Conservation (phyloP, 1,284 basidiomycete genomes). For the Takashimella tepidaria region DNA sequence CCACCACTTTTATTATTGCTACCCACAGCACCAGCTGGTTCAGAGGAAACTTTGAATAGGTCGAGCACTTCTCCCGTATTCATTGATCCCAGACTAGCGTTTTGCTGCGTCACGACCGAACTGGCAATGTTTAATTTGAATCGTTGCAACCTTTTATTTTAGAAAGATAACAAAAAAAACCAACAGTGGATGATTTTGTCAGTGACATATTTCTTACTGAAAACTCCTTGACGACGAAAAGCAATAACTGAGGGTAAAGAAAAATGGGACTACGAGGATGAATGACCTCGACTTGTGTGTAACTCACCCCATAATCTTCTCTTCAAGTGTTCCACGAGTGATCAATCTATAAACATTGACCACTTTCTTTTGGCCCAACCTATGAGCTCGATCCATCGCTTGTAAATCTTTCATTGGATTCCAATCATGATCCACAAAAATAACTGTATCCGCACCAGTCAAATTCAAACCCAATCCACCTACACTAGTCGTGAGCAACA, state of each 20-base stretch:
- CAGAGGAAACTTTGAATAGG: slow-evolving; percentile 76
- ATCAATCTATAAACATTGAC: slow-evolving; percentile 98
- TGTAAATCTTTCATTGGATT: slow-evolving; percentile 99
- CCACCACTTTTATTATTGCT: slow-evolving; percentile 49
- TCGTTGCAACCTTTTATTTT: slow-evolving; percentile 74
- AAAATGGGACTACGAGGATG: too few species aligned
- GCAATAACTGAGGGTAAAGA: too few species aligned
- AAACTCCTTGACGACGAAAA: too few species aligned
- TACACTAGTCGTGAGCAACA: slow-evolving; percentile 93
- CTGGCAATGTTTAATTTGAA: slow-evolving; percentile 99
- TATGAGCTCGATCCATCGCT: slow-evolving; percentile 98
- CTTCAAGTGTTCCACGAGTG: slow-evolving; percentile 93
- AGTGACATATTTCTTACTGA: too few species aligned
- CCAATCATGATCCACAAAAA: slow-evolving; percentile 99
- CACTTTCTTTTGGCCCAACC: slow-evolving; percentile 97
- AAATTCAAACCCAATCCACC: slow-evolving; percentile 93
- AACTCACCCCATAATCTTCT: slow-evolving; percentile 98
- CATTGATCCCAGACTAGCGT: slow-evolving; percentile 88
- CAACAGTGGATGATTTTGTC: too few species aligned
- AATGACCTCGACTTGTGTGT: too few species aligned
- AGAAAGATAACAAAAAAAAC: too few species aligned
- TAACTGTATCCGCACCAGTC: slow-evolving; percentile 97
- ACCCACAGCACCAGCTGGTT: slow-evolving; percentile 51
- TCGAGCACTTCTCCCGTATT: slow-evolving; percentile 96
- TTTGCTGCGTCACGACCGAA: slow-evolving; percentile 95